Conservation (phyloP, 257 asterid species). For the Solanum lignicaule region DNA sequence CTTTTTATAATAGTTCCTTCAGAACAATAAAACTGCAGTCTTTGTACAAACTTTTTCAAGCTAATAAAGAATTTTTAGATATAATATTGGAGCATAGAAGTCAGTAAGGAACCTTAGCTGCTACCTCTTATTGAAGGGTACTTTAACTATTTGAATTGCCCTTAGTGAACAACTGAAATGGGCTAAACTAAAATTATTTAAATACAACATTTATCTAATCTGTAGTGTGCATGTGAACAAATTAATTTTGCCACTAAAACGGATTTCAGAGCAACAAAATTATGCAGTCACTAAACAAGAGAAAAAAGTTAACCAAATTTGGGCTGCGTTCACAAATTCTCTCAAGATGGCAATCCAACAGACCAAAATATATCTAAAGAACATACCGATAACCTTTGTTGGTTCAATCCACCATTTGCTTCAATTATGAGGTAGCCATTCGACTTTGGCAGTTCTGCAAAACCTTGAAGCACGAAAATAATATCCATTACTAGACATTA, state of each 20-base stretch:
- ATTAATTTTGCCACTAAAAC: neutral
- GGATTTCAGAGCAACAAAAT: neutral
- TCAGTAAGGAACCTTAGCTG: neutral
- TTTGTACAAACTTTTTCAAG: neutral
- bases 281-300: neutral
- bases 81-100: neutral
- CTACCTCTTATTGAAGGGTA: neutral
- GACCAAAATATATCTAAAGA: conserved; percentile 4
- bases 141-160: neutral
- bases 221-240: neutral
- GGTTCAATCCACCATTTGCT: conserved; percentile 99
- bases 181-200: neutral
- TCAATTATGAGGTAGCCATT: conserved; percentile 90
- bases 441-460: conserved; percentile 56
- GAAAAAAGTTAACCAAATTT: neutral
- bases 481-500: neutral
- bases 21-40: neutral
- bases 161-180: neutral
- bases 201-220: neutral
- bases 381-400: conserved; percentile 93
- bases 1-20: neutral
- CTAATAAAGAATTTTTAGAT: neutral
- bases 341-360: neutral
- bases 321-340: neutral
- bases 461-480: conserved; percentile 28